Conservation (phyloP, 2,329 filamentous ascomycete species). For the Furcasterigmium furcatum region DNA sequence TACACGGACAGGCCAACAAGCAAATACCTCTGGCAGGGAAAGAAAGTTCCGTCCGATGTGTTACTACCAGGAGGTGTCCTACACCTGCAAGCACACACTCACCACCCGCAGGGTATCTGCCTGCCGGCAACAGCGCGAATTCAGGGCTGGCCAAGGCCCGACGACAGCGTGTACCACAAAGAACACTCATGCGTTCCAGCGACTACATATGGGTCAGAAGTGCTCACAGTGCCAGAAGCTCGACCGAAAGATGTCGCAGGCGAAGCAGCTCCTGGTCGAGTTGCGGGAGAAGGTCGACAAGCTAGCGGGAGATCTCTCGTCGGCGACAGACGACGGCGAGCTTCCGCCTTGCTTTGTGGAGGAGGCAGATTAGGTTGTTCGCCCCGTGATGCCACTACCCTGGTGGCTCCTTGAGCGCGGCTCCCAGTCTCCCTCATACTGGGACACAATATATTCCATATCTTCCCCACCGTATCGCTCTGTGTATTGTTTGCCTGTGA, state of each 20-base stretch:
- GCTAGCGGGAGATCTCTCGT: not conserved
- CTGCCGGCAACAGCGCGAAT: slow-evolving; percentile 5
- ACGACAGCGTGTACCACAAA: slow-evolving; percentile 1
- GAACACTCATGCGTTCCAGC: slow-evolving; percentile 5
- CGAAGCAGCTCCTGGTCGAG: slow-evolving; percentile 1
- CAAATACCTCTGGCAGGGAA: not conserved
- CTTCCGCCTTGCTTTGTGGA: no score
- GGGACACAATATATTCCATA: no score
- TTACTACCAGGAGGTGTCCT: slow-evolving; percentile 13
- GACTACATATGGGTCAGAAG: not conserved
- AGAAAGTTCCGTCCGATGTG: slow-evolving; percentile 17
- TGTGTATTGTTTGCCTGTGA: no score
- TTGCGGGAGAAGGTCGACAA: slow-evolving; percentile 1
- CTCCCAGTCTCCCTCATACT: no score
- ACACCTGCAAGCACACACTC: slow-evolving; percentile 14
- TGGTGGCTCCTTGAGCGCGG: no score
- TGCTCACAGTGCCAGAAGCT: slow-evolving; percentile 8
- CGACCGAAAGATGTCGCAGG: not conserved
- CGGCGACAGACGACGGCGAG: no score
- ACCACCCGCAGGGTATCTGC: slow-evolving; percentile 6
- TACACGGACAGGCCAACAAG: not conserved
- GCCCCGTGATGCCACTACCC: no score
- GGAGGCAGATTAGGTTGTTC: no score
- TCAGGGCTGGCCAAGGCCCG: slow-evolving; percentile 1
- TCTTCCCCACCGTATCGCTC: no score